Base-by-base conservation (phyloP, 228 moss, liverwort and hornwort species). In the Sphagnum magellanicum region DNA sequence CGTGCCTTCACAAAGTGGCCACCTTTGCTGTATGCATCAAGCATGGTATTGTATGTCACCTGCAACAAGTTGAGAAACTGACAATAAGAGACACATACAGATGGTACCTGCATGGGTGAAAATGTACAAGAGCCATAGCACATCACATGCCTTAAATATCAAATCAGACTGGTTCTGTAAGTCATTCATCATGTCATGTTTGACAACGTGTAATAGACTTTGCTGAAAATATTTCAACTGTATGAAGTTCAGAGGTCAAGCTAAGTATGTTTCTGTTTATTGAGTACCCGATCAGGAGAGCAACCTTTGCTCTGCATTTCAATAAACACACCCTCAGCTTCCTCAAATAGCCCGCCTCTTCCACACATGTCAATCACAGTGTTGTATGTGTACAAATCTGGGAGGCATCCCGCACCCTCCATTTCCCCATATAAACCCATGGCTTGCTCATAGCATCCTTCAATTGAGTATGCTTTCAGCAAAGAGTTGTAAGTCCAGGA, bases 401-500 rank as follows among this genome's bases (percentile, higher is more conserved):
- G 96, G 55, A 77, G 60, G 68, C 96, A 96, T 59, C 96, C 96
- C 65, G 79, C 89, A 72, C 68, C 74, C 73, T 89, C 89, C 96
- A 96, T 96, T 73, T 91, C 91, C 73, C 79, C 82, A 75, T 92
- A 96, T 76, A 96, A 78, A 16, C 79, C 74, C 74, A 88, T 74
- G 8, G 88, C 92, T 70, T 92, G 87, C 62, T 92, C 86, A 72
- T 86, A 88, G 70, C 84, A 70, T 6, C 96, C 89, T 77, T 91
- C 89, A 46, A 79, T 77, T 32, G 89, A 80, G 68, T 92, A 96
- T 8, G 96, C 96, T 81, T 96, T 96, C 72, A 95, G 73, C 63
- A 96, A 72, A 50, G 92, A 91, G 75, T 96, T 96, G 65, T 92
- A 96, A 6, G 96, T 96, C 96, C 96, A 96, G 17, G 92, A 85